Base-by-base conservation (phyloP, 257 asterid genomes). In the Solanum megistacrolobum region DNA sequence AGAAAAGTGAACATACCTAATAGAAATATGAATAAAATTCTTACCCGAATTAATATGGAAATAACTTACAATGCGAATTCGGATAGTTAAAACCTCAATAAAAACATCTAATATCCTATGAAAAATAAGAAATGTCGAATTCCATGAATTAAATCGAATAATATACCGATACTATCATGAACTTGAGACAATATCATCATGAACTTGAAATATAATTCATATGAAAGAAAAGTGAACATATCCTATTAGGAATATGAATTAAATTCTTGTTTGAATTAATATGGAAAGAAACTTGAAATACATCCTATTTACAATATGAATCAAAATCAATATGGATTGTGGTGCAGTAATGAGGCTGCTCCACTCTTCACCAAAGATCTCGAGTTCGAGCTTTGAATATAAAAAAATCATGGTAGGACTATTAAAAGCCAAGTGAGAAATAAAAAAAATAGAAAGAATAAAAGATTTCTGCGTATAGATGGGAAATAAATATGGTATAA, bases 61-160 rank as follows among this genome's bases (percentile, higher is more conserved):
- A 46, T 0, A 13, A 18, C 12, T 18, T 23, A 21, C 5, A 23
- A 9, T 1, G 0, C 6, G 2, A 0, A 60, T 60, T 0, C 3
- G 0, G 5, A 60, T 60, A 21, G 12, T 3, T 8, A 1, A 9
- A 21, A 23, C 2, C 27, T 60, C 3, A 6, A 23, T 60, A 60
- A 23, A 60, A 46, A 46, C 58, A 8, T 21, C 12, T 21, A 48
- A 60, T 23, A 60, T 1, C 13, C 1, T 8, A 9, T 60, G 25
- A 48, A 60, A 46, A 23, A 23, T 21, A 60, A 60, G 0, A 21
- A 60, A 60, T 66, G 65, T 55, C 9, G 0, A 13, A 66, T 25
- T 66, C 6, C 9, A 66, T 27, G 34, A 66, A 66, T 27, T 20
- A 66, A 66, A 66, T 3, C 9, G 0, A 12, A 66, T 29, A 25